These are phyloP conservation scores for Cicer bijugum DNA, from an alignment of 306 rosid genomes.

Conservation along the genomic window DNA sequence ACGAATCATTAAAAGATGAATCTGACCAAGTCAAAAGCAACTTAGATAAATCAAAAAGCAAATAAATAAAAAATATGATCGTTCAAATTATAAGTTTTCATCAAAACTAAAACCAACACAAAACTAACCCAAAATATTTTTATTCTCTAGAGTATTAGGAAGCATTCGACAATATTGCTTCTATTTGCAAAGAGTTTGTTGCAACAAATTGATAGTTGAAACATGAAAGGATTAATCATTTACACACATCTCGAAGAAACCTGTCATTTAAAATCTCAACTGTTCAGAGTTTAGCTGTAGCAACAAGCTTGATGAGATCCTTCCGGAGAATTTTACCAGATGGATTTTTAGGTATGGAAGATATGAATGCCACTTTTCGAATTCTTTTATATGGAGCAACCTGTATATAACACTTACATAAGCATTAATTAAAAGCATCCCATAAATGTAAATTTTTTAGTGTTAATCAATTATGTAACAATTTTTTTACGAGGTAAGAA, in stretches of 20 bases:
- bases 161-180: neutral
- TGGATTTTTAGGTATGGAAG: constrained; percentile 81
- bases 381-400: constrained; percentile 93
- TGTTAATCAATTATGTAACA: neutral
- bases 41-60: too few species aligned
- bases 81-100: neutral
- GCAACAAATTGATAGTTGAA: too few species aligned
- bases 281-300: constrained; percentile 71
- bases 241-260: neutral
- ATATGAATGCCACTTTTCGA: constrained; percentile 76
- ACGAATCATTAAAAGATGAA: too few species aligned
- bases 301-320: constrained; percentile 84
- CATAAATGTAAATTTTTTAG: neutral
- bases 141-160: constrained; percentile 24
- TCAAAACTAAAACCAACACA: neutral
- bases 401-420: constrained; percentile 41
- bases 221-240: neutral
- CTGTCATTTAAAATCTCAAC: neutral
- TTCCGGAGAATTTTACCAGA: constrained; percentile 93
- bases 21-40: too few species aligned
- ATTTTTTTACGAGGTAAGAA: too few species aligned
- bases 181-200: neutral
- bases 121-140: neutral
- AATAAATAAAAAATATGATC: too few species aligned
- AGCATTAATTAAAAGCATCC: neutral